A percentile compares a stretch with the other conserved stretches of the same genome.
phyloP scores from a whole-genome alignment of 805 yeast species.

The Brettanomyces naardenensis region DNA sequence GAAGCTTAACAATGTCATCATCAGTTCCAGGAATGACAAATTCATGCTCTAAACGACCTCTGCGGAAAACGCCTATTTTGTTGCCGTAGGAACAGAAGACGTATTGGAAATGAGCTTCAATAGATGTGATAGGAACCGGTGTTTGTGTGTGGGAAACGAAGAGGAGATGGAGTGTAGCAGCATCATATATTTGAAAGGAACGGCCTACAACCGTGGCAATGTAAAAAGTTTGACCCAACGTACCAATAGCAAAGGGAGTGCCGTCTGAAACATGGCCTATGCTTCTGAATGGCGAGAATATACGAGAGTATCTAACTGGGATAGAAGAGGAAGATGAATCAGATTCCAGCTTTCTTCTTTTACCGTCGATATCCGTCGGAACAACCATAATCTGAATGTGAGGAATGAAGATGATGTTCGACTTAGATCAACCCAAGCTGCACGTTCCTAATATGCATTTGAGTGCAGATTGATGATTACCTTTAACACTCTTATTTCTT shows the following conservation, averaged over 20 bases:
- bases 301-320: slow-evolving; percentile 34
- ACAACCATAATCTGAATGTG: slow-evolving; percentile 3
- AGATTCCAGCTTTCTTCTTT: slow-evolving; percentile 1
- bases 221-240: slow-evolving; percentile 81
- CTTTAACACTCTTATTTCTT: too few species aligned
- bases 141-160: slow-evolving; percentile 84
- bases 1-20: slow-evolving; percentile 37
- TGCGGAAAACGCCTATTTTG: slow-evolving; percentile 66
- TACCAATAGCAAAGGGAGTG: slow-evolving; percentile 80
- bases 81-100: slow-evolving; percentile 72
- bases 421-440: too few species aligned
- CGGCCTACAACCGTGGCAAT: slow-evolving; percentile 86
- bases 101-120: slow-evolving; percentile 77
- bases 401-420: too few species aligned
- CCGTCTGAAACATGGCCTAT: slow-evolving; percentile 87
- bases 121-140: slow-evolving; percentile 54
- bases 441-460: too few species aligned
- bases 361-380: neutral
- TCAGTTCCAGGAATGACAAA: slow-evolving; percentile 20
- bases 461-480: too few species aligned
- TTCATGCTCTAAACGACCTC: slow-evolving; percentile 61
- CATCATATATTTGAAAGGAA: slow-evolving; percentile 90
- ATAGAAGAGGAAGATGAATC: neutral
- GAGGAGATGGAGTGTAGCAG: slow-evolving; percentile 70
- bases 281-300: slow-evolving; percentile 80